These are phyloP conservation scores for Xylaria bambusicola DNA, from an alignment of 495 filamentous ascomycete genomes.

Conservation along the genomic window DNA sequence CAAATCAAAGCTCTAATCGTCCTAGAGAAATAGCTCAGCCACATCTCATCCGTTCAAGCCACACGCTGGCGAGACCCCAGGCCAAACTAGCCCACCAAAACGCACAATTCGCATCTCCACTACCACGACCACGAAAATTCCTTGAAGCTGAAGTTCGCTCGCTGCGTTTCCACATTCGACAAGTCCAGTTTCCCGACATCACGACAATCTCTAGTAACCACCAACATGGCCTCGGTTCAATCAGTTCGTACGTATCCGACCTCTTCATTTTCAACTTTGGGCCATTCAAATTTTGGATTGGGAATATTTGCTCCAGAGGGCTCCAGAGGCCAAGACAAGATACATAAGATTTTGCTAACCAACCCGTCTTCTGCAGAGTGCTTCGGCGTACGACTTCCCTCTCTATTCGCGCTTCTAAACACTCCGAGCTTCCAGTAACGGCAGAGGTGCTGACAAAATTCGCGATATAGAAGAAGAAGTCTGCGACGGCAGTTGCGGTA, in stretches of 20 bases:
- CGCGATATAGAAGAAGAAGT: constrained; percentile 22
- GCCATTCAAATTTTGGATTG: too few relatives aligned
- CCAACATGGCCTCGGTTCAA: constrained; percentile 22
- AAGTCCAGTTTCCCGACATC: constrained; percentile 18
- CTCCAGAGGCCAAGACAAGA: too few relatives aligned
- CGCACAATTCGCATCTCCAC: constrained; percentile 24
- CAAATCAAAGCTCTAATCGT: too few relatives aligned
- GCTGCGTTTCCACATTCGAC: constrained; percentile 19
- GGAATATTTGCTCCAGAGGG: too few relatives aligned
- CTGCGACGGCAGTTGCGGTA: constrained; percentile 22
- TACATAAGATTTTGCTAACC: too few relatives aligned
- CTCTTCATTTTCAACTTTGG: background rate
- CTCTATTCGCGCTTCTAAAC: background rate
- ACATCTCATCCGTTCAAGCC: constrained; percentile 13
- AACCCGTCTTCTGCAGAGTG: constrained; percentile 16
- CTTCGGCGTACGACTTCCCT: constrained; percentile 20
- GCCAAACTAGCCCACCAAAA: constrained; percentile 14
- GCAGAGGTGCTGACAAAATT: constrained; percentile 17
- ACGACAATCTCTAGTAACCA: constrained; percentile 15
- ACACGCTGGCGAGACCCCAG: constrained; percentile 24
- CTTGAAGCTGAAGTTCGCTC: constrained; percentile 15
- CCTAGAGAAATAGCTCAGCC: constrained; percentile 20
- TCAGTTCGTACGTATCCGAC: constrained; percentile 17
- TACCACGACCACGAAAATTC: constrained; percentile 19
- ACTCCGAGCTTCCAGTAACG: background rate